A percentile compares a stretch with the other conserved stretches of the same genome.
phyloP scores from a whole-genome alignment of 208 protist species.

The Crithidia bombi region DNA sequence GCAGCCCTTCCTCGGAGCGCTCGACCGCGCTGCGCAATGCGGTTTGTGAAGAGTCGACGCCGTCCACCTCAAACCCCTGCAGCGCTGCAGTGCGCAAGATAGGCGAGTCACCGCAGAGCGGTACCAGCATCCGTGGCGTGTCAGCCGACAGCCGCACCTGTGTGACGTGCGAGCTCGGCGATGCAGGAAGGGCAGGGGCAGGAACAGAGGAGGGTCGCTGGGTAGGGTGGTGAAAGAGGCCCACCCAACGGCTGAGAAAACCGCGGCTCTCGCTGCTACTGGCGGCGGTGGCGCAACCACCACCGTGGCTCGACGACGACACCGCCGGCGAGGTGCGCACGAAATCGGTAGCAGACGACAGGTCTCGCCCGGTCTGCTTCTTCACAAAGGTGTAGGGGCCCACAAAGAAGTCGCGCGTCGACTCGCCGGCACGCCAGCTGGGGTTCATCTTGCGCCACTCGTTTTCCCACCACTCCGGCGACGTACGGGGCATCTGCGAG shows the following conservation, averaged over 20 bases:
- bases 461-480: slow-evolving; percentile 90
- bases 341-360: slow-evolving; percentile 68
- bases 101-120: slow-evolving; percentile 90
- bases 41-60: slow-evolving; percentile 78
- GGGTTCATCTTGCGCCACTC: slow-evolving; percentile 89
- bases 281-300: neutral
- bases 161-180: neutral
- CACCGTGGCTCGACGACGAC: slow-evolving; percentile 1
- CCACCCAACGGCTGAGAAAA: slow-evolving; percentile 13
- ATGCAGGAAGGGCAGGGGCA: neutral
- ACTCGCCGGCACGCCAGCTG: slow-evolving; percentile 79
- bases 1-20: slow-evolving; percentile 64
- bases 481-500: slow-evolving; percentile 70
- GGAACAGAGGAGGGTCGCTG: neutral
- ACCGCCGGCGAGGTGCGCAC: slow-evolving; percentile 28
- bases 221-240: slow-evolving; percentile 5
- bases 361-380: slow-evolving; percentile 67
- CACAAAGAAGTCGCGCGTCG: slow-evolving; percentile 58
- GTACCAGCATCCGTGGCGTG: slow-evolving; percentile 66
- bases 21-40: slow-evolving; percentile 73
- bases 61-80: slow-evolving; percentile 87
- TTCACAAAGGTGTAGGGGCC: slow-evolving; percentile 71
- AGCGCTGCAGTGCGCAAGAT: slow-evolving; percentile 69
- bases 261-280: neutral
- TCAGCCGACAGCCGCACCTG: slow-evolving; percentile 8